These are phyloP conservation scores for Nakazawaea ishiwadae DNA, from an alignment of 805 yeast species.

Conservation along the genomic window DNA sequence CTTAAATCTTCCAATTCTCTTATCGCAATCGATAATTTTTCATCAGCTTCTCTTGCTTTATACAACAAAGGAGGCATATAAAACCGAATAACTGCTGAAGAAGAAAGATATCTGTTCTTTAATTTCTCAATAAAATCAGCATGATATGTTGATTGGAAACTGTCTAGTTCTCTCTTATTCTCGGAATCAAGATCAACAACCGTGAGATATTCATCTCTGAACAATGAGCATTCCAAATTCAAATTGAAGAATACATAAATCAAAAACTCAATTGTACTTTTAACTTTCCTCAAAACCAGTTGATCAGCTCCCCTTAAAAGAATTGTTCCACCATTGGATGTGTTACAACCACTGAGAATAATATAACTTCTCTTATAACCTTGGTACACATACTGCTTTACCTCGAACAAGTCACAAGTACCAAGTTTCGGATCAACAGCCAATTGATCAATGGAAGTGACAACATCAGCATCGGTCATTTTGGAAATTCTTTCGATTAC, in stretches of 20 bases:
- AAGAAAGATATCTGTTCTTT: constrained; percentile 56
- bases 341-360: constrained; percentile 74
- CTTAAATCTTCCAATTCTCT: constrained; percentile 17
- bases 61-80: constrained; percentile 61
- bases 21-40: constrained; percentile 21
- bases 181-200: constrained; percentile 26
- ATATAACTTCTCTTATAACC: constrained; percentile 64
- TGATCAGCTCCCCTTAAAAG: constrained; percentile 75
- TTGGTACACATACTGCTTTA: constrained; percentile 56
- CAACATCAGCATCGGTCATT: constrained; percentile 79
- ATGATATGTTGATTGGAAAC: constrained; percentile 20
- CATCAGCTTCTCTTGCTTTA: constrained; percentile 51
- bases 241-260: constrained; percentile 74
- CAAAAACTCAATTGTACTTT: constrained; percentile 77
- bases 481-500: constrained; percentile 76
- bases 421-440: constrained; percentile 74
- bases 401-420: constrained; percentile 65
- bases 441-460: constrained; percentile 79
- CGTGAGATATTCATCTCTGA: constrained; percentile 63
- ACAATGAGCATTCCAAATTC: constrained; percentile 70
- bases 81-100: constrained; percentile 81
- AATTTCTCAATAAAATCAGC: constrained; percentile 27
- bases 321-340: constrained; percentile 77
- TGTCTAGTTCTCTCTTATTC: constrained; percentile 13
- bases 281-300: constrained; percentile 58